These are phyloP conservation scores for Annulohypoxylon maeteangense DNA, from an alignment of 495 filamentous ascomycete species.

Conservation along the genomic window DNA sequence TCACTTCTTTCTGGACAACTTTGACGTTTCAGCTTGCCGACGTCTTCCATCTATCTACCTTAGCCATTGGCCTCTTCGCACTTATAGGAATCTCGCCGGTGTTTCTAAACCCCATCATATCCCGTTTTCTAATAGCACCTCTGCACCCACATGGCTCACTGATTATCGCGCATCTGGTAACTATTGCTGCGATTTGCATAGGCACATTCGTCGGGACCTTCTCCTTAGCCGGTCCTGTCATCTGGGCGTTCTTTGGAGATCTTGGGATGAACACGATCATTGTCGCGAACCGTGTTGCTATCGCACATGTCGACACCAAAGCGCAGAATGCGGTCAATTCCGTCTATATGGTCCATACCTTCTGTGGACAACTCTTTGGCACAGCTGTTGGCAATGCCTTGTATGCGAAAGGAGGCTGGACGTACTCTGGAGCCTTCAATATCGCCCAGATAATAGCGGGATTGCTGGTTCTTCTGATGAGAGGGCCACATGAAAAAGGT, in stretches of 20 bases:
- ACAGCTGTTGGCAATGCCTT: slow-evolving; percentile 74
- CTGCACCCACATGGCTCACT: slow-evolving; percentile 69
- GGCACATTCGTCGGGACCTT: slow-evolving; percentile 72
- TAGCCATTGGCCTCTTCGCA: slow-evolving; percentile 76
- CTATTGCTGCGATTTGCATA: slow-evolving; percentile 66
- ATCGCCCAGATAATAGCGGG: slow-evolving; percentile 68
- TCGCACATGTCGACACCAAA: slow-evolving; percentile 74
- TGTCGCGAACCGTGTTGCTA: slow-evolving; percentile 73
- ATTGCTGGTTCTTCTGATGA: slow-evolving; percentile 58
- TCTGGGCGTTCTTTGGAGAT: slow-evolving; percentile 75
- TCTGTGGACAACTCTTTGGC: slow-evolving; percentile 77
- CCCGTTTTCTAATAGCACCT: slow-evolving; percentile 69
- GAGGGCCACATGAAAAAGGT: slow-evolving; percentile 69
- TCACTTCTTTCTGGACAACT: slow-evolving; percentile 77
- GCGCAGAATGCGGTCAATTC: slow-evolving; percentile 78
- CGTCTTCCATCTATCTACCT: slow-evolving; percentile 69
- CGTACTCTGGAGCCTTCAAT: slow-evolving; percentile 67
- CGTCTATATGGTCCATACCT: slow-evolving; percentile 76
- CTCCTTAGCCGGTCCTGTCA: slow-evolving; percentile 72
- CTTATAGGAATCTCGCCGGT: slow-evolving; percentile 73
- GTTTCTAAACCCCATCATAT: slow-evolving; percentile 67
- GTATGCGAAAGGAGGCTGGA: slow-evolving; percentile 74
- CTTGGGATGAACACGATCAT: slow-evolving; percentile 74
- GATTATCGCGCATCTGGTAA: slow-evolving; percentile 62
- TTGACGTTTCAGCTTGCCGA: slow-evolving; percentile 77